A percentile compares a stretch with the other conserved stretches of the same genome.
Evolutionary conservation across 1,139 yeast genomes (phyloP).

Genomic region (Taphrina populina): DNA sequence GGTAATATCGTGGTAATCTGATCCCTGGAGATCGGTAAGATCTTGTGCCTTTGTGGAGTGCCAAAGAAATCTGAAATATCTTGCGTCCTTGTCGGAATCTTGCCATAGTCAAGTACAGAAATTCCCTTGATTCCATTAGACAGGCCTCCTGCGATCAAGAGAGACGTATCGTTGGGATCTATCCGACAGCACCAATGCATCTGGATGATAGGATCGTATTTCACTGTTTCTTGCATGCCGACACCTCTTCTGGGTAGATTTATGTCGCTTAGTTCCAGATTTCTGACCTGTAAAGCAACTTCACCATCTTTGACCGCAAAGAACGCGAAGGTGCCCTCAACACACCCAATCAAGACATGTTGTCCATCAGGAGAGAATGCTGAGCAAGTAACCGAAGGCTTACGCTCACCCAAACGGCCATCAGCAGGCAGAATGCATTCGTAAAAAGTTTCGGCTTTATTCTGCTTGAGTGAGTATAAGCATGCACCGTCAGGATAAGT

Average conservation of each 20-base stretch:
- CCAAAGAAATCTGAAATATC: slow-evolving; percentile 77
- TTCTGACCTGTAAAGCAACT: slow-evolving; percentile 66
- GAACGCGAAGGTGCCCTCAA: slow-evolving; percentile 78
- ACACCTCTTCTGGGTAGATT: slow-evolving; percentile 51
- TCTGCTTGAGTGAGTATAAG: slow-evolving; percentile 64
- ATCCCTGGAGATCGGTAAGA: slow-evolving; percentile 53
- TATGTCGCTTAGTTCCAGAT: slow-evolving; percentile 63
- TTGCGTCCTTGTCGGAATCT: slow-evolving; percentile 72
- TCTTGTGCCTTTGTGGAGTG: slow-evolving; percentile 59
- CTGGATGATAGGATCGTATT: slow-evolving; percentile 48
- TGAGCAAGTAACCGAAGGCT: slow-evolving; percentile 60
- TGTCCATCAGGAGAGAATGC: slow-evolving; percentile 92
- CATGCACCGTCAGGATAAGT: slow-evolving; percentile 71
- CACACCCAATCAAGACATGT: slow-evolving; percentile 74
- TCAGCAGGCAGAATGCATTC: slow-evolving; percentile 64
- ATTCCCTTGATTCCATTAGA: slow-evolving; percentile 56
- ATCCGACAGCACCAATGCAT: slow-evolving; percentile 69
- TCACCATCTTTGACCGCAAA: slow-evolving; percentile 87
- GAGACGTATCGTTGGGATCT: slow-evolving; percentile 69
- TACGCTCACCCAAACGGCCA: slow-evolving; percentile 52
- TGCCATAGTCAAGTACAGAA: slow-evolving; percentile 72
- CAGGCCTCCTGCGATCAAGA: slow-evolving; percentile 68
- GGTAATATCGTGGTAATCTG: slow-evolving; percentile 53
- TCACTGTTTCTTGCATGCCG: slow-evolving; percentile 31
- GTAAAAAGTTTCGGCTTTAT: slow-evolving; percentile 57